Evolutionary conservation across 2,329 filamentous ascomycete genomes (phyloP).

Genomic region (Pseudogymnoascus sp.): DNA sequence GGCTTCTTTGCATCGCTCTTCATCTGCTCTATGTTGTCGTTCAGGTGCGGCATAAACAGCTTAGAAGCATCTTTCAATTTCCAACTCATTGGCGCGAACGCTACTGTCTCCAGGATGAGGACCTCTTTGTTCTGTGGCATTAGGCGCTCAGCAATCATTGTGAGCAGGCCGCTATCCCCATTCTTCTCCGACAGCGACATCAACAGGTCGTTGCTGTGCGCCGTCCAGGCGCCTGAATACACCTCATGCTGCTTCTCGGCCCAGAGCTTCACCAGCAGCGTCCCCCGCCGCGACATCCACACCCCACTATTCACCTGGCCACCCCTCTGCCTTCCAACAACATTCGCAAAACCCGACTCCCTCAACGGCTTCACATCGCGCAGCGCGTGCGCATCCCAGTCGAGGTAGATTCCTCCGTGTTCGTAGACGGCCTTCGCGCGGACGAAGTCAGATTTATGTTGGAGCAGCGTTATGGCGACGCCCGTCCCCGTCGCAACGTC

Average conservation of each 20-base stretch:
- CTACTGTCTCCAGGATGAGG: conserved; percentile 16
- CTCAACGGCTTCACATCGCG: conserved; percentile 20
- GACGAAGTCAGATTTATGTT: conserved; percentile 27
- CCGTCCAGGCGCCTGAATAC: conserved; percentile 23
- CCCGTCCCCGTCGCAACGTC: conserved; percentile 11
- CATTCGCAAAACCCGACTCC: conserved; percentile 21
- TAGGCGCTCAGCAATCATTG: conserved; percentile 22
- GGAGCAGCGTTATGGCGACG: conserved; percentile 16
- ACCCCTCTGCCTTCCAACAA: conserved; percentile 21
- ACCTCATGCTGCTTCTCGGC: conserved; percentile 16
- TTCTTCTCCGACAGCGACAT: neutral
- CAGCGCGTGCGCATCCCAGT: conserved; percentile 24
- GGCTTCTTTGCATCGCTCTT: conserved; percentile 14
- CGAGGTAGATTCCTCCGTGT: conserved; percentile 27
- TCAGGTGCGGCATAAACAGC: conserved; percentile 9
- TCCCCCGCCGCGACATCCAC: conserved; percentile 10
- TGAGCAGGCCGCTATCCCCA: conserved; percentile 17
- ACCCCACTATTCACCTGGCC: conserved; percentile 16
- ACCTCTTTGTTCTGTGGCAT: conserved; percentile 21
- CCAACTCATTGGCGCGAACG: conserved; percentile 24
- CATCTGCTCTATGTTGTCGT: conserved; percentile 5
- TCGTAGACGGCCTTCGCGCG: conserved; percentile 22
- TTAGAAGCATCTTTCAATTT: conserved; percentile 13
- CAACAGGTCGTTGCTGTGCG: neutral
- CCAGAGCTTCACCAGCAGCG: conserved; percentile 17